Percentiles rank a stretch among this genome's conserved stretches.
phyloP scores from a whole-genome alignment of 371 early-diverging fungal species.

The Apophysomyces ossiformis region DNA sequence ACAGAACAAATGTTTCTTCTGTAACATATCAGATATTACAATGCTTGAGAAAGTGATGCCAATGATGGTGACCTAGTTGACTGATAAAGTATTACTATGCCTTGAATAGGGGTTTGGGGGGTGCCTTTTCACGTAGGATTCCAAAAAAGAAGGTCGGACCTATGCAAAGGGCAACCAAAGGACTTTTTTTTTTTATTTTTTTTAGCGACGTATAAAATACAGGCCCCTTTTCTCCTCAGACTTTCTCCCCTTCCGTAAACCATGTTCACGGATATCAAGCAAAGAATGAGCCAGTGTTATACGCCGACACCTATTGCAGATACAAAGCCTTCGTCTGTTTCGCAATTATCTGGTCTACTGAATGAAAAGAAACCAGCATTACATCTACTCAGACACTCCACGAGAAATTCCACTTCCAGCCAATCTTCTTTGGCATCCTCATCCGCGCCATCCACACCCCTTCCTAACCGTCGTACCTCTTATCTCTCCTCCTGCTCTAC shows the following conservation, averaged over 20 bases:
- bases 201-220: background rate
- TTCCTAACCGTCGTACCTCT: background rate
- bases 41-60: background rate
- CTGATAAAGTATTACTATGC: background rate
- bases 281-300: constrained; percentile 21
- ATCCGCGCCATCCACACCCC: constrained; percentile 7
- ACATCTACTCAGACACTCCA: background rate
- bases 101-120: background rate
- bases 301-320: constrained; percentile 13
- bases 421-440: background rate
- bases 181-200: background rate
- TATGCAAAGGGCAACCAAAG: background rate
- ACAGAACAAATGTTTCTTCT: background rate
- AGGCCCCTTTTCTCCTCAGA: constrained; percentile 3
- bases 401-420: constrained; percentile 12
- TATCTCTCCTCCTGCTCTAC: constrained; percentile 16
- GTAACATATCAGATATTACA: background rate
- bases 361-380: background rate
- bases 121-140: background rate
- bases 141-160: constrained; percentile 9
- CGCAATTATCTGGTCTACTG: background rate
- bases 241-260: background rate
- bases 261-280: constrained; percentile 28
- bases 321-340: background rate
- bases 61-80: background rate